phyloP scores from a whole-genome alignment of 352 stramenopile genomes.

The Phytopythium boreale region DNA sequence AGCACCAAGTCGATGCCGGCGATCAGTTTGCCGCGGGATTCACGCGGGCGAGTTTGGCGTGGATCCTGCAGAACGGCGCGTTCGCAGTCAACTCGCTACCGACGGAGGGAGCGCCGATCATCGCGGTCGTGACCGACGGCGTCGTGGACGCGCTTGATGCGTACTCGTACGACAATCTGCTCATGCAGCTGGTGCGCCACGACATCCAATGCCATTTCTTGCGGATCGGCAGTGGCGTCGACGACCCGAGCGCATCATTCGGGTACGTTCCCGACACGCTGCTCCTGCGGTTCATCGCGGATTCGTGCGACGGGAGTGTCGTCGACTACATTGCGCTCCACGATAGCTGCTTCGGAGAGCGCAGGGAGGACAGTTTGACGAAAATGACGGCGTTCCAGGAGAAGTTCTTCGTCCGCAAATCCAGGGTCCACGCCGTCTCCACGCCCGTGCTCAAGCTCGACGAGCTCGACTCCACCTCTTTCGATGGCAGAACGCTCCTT shows the following conservation, averaged over 20 bases:
- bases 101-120: constrained; percentile 62
- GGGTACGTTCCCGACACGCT: constrained; percentile 83
- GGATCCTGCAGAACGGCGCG: constrained; percentile 80
- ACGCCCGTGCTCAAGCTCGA: constrained; percentile 65
- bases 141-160: constrained; percentile 78
- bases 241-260: constrained; percentile 69
- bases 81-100: constrained; percentile 87
- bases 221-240: constrained; percentile 48
- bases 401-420: constrained; percentile 59
- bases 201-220: constrained; percentile 87
- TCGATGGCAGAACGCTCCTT: constrained; percentile 56
- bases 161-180: constrained; percentile 81
- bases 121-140: constrained; percentile 84
- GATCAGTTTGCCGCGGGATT: not conserved
- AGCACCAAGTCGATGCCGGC: constrained; percentile 20
- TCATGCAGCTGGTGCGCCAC: constrained; percentile 88
- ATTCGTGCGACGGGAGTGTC: constrained; percentile 62
- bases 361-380: constrained; percentile 23
- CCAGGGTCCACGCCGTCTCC: constrained; percentile 65
- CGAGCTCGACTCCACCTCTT: constrained; percentile 65
- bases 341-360: constrained; percentile 43
- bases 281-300: constrained; percentile 71
- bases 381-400: constrained; percentile 67
- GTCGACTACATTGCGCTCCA: constrained; percentile 64
- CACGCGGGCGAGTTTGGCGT: constrained; percentile 56